These are phyloP conservation scores for Capsella bursapastoris DNA, from an alignment of 345 rosid genomes.

Conservation along the genomic window DNA sequence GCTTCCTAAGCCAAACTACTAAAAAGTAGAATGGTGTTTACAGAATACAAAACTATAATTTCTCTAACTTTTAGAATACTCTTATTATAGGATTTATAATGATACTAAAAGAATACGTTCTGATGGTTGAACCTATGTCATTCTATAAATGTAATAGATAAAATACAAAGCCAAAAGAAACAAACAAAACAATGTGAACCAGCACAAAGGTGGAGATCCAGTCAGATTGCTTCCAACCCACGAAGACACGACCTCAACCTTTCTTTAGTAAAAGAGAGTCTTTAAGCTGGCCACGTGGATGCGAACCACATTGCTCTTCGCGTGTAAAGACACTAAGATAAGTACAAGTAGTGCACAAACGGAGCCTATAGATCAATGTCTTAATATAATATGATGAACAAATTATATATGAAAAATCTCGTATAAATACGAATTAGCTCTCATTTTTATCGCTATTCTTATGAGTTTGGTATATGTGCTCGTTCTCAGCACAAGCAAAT, in stretches of 20 bases:
- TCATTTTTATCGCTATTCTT: not conserved
- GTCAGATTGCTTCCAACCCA: constrained; percentile 34
- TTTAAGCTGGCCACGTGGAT: constrained; percentile 32
- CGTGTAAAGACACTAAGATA: not conserved
- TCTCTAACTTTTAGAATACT: no score
- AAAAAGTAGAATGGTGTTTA: no score
- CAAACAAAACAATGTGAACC: constrained; percentile 8
- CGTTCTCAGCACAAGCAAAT: not conserved
- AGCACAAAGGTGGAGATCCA: constrained; percentile 37
- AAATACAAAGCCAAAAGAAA: not conserved
- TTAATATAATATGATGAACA: not conserved
- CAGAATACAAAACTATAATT: no score
- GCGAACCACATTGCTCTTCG: constrained; percentile 5
- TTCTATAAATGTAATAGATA: not conserved
- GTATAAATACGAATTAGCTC: not conserved
- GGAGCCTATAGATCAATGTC: not conserved
- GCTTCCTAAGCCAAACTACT: no score
- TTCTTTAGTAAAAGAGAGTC: constrained; percentile 1
- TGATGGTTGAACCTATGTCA: not conserved
- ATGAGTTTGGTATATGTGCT: not conserved
- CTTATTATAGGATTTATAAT: no score
- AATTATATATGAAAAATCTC: not conserved
- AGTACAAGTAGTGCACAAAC: not conserved
- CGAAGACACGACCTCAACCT: constrained; percentile 10
- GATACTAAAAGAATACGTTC: no score